Evolutionary conservation across 306 rosid species (phyloP).

Genomic region (Quercus gilva): DNA sequence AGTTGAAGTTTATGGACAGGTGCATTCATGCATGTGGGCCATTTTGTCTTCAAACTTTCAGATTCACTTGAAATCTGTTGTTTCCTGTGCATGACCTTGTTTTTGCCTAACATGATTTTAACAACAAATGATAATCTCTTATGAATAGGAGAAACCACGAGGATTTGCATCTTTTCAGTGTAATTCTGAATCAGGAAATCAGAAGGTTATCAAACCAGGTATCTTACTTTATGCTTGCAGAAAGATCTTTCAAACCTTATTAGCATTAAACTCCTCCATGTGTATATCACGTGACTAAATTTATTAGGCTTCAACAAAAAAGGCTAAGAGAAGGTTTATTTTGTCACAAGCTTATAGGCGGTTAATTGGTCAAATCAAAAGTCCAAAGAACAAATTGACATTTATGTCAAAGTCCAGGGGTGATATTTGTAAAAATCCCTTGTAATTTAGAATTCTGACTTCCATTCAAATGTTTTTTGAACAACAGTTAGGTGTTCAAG

Average conservation of each 20-base stretch:
- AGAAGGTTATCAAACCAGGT: constrained; percentile 85
- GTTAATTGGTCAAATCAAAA: no score
- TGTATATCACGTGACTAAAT: no score
- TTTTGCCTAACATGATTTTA: background rate
- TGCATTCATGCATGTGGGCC: background rate
- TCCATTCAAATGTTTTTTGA: background rate
- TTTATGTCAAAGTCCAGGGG: no score
- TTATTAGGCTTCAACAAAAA: no score
- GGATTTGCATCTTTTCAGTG: constrained; percentile 69
- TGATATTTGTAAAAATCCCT: no score
- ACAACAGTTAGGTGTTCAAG: background rate
- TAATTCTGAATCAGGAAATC: constrained; percentile 90
- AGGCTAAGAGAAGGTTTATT: no score
- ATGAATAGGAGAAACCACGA: constrained; percentile 80
- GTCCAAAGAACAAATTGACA: no score
- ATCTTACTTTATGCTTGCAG: constrained; percentile 12
- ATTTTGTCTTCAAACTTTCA: background rate
- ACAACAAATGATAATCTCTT: constrained; percentile 9
- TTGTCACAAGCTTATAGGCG: no score
- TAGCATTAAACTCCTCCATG: no score
- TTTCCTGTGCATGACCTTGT: background rate
- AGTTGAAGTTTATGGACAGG: constrained; percentile 31
- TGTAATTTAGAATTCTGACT: background rate
- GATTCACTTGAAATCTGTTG: background rate
- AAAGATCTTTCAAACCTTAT: background rate